Conservation (phyloP, 2,329 filamentous ascomycete genomes). For the Microcyclospora pomicola region DNA sequence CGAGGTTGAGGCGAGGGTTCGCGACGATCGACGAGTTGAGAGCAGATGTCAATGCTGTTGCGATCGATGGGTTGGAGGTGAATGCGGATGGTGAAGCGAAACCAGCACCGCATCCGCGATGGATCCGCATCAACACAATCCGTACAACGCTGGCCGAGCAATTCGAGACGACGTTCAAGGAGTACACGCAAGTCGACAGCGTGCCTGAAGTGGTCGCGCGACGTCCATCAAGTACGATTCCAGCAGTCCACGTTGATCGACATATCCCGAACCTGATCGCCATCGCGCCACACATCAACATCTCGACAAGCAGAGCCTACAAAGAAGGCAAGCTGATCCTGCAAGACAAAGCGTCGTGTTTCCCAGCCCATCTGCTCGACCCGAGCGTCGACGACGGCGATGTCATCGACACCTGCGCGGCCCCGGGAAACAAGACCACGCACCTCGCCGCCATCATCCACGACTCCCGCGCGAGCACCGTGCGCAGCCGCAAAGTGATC, state of each 20-base stretch:
- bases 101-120: conserved; percentile 54
- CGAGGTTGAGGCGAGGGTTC: conserved; percentile 58
- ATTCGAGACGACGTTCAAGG: conserved; percentile 58
- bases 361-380: conserved; percentile 78
- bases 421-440: conserved; percentile 94
- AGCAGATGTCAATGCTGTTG: conserved; percentile 37
- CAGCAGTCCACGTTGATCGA: conserved; percentile 54
- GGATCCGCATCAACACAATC: conserved; percentile 78
- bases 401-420: conserved; percentile 83
- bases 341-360: conserved; percentile 94
- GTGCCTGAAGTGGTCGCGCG: conserved; percentile 43
- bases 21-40: conserved; percentile 54
- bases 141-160: conserved; percentile 58
- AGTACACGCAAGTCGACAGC: conserved; percentile 42
- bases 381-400: conserved; percentile 54
- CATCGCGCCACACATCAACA: conserved; percentile 55
- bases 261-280: conserved; percentile 77
- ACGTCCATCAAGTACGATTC: conserved; percentile 14
- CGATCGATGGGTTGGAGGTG: conserved; percentile 17
- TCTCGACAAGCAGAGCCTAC: conserved; percentile 63
- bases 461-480: conserved; percentile 12
- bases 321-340: conserved; percentile 65
- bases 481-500: conserved; percentile 42
- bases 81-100: conserved; percentile 19
- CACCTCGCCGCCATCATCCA: conserved; percentile 66